Base-by-base conservation (phyloP, 768 basidiomycete species). In the Boletus patriciae region DNA sequence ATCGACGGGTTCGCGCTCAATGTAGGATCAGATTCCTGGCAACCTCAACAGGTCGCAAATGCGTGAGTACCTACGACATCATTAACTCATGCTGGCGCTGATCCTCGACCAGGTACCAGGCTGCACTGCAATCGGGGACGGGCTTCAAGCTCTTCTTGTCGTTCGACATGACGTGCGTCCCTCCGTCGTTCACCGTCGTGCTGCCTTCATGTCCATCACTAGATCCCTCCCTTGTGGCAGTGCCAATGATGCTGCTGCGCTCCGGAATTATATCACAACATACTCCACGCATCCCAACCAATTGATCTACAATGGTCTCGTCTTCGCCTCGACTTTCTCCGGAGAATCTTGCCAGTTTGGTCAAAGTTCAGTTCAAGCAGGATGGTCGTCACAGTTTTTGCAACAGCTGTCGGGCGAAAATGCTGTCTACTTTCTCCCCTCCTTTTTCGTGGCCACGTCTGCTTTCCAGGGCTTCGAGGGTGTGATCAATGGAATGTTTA, bases 1-100 rank as follows among this genome's bases (percentile, higher is more conserved):
- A 80, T 89, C 60, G 87, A 88, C 57, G 87, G 77, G 1, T 88
- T 88, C 68, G 86, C 86, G 1, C 76, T 92, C 53, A 91, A 91
- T 65, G 77, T 86, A 44, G 90, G 90, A 23, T 64, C 61, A 0
- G 86, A 89, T 62, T 59, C 68, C 41, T 91, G 87, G 86, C 81
- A 90, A 62, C 74, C 79, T 37, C 74, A 73, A 43, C 82, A 83
- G 50, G 81, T 91, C 10, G 77, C 80, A 37, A 80, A 84, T 54
- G 90, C 88, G 76, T 91, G 72, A 70, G 77, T 75, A 18, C 29
- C 33, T 21, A 31, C 31, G 34, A 44, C 31, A 6, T 48, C 36
- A 36, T 52, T 46, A 25, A 60, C 63, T 58, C 38, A 55, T 19
- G 43, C 63, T 25, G 25, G 25, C 25, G 25, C 4, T 64, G 38